Conservation (phyloP, 228 moss, liverwort and hornwort genomes). For the Sphagnum fallax region DNA sequence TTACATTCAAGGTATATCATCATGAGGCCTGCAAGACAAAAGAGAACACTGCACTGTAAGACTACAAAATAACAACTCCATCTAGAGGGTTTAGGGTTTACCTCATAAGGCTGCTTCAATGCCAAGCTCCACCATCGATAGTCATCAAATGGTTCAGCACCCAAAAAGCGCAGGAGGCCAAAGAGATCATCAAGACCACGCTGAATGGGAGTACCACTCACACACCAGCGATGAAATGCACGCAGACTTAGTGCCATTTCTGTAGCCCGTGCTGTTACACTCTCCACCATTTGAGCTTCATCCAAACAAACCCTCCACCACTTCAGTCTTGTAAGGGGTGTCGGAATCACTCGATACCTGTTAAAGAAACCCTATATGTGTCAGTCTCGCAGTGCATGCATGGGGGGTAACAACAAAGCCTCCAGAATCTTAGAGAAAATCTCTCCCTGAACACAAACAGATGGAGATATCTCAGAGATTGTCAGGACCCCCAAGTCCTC, state of each 20-base stretch:
- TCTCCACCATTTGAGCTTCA: slow-evolving; percentile 99
- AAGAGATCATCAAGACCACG: slow-evolving; percentile 91
- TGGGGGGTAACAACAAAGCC: neutral
- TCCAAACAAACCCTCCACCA: slow-evolving; percentile 99
- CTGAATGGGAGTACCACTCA: slow-evolving; percentile 94
- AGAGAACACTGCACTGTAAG: too few species aligned
- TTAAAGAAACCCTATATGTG: neutral
- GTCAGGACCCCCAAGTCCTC: too few species aligned
- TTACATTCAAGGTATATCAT: too few species aligned
- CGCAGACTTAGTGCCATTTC: slow-evolving; percentile 86
- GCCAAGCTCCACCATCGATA: slow-evolving; percentile 66
- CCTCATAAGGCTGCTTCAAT: slow-evolving; percentile 89
- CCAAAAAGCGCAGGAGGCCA: slow-evolving; percentile 77
- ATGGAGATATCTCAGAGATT: too few species aligned
- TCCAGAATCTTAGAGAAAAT: neutral
- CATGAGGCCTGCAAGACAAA: too few species aligned
- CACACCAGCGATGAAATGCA: slow-evolving; percentile 87
- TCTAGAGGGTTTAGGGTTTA: slow-evolving; percentile 8
- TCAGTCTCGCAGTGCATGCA: neutral
- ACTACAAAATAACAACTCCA: too few species aligned
- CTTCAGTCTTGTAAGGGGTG: slow-evolving; percentile 72
- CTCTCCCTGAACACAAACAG: neutral
- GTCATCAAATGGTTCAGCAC: slow-evolving; percentile 77
- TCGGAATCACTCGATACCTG: slow-evolving; percentile 90
- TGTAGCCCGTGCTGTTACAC: slow-evolving; percentile 55